These are phyloP conservation scores for Hypseocharis bilobata DNA, from an alignment of 441 rosid species.

Conservation along the genomic window DNA sequence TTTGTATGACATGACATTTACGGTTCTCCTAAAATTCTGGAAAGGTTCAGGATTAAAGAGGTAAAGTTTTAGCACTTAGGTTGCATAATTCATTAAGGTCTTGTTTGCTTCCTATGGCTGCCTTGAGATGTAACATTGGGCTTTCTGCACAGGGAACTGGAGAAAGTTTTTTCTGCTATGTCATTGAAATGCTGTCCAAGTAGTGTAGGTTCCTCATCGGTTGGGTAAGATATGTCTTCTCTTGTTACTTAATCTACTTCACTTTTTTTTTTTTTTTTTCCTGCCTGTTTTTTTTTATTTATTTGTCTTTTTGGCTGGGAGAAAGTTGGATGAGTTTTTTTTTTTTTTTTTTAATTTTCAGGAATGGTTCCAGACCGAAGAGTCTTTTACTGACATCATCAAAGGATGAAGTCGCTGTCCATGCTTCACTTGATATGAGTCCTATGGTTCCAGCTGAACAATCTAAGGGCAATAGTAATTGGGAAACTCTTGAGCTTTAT, in stretches of 20 bases:
- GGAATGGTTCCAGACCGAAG: conserved; percentile 40
- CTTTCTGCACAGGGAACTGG: conserved; percentile 61
- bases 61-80: conserved; percentile 28
- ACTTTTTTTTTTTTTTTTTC: neutral
- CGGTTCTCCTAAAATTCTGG: conserved; percentile 75
- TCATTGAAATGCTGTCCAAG: conserved; percentile 74
- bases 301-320: too few species aligned
- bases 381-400: conserved; percentile 57
- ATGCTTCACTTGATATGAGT: conserved; percentile 45
- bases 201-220: conserved; percentile 34
- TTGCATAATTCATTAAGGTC: conserved; percentile 5
- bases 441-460: conserved; percentile 29
- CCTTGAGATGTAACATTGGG: conserved; percentile 10
- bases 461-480: conserved; percentile 42
- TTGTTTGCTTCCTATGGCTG: conserved; percentile 14
- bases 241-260: conserved; percentile 10
- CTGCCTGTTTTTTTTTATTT: neutral
- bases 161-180: conserved; percentile 65
- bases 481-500: conserved; percentile 90
- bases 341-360: conserved; percentile 19
- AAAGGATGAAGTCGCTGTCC: conserved; percentile 42
- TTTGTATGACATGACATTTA: conserved; percentile 80
- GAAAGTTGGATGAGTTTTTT: too few species aligned
- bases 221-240: conserved; percentile 34
- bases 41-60: conserved; percentile 63